Conservation (phyloP, 2,329 filamentous ascomycete species). For the Chrysosporium keratinophilum region DNA sequence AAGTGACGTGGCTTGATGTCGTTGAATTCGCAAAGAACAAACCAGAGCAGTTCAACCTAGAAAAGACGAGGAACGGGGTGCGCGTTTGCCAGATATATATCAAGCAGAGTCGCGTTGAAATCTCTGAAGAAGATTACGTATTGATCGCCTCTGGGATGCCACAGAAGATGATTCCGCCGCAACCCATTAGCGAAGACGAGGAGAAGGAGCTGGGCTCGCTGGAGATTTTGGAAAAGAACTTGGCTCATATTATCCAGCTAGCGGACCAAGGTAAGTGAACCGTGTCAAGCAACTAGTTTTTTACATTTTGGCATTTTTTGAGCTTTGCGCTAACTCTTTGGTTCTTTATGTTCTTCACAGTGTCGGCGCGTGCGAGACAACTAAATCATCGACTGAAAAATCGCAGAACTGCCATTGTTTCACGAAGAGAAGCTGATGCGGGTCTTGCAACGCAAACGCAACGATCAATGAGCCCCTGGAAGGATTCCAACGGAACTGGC, state of each 20-base stretch:
- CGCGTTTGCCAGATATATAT: constrained; percentile 72
- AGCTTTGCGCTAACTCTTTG: constrained; percentile 10
- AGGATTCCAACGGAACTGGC: constrained; percentile 25
- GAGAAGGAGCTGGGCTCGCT: constrained; percentile 72
- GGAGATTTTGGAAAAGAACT: constrained; percentile 70
- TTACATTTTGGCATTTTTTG: constrained; percentile 2
- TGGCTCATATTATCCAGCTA: constrained; percentile 65
- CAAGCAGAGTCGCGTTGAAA: constrained; percentile 71
- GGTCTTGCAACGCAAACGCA: constrained; percentile 25
- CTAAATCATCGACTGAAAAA: constrained; percentile 71
- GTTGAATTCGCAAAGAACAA: constrained; percentile 74
- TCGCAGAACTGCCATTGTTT: constrained; percentile 60
- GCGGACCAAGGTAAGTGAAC: constrained; percentile 58
- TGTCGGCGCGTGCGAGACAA: constrained; percentile 61
- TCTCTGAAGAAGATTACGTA: constrained; percentile 77
- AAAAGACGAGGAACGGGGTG: constrained; percentile 56
- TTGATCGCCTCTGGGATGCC: constrained; percentile 73
- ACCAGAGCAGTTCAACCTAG: constrained; percentile 65
- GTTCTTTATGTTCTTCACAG: constrained; percentile 35
- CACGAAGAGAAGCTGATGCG: constrained; percentile 45
- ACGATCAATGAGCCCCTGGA: constrained; percentile 31
- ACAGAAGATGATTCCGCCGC: constrained; percentile 68
- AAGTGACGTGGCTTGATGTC: constrained; percentile 73
- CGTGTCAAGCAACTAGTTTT: not conserved
- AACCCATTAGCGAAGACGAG: constrained; percentile 77